A percentile compares a stretch with the other conserved stretches of the same genome.
phyloP scores from a whole-genome alignment of 305 asterid genomes.

The Solanum hybrid region DNA sequence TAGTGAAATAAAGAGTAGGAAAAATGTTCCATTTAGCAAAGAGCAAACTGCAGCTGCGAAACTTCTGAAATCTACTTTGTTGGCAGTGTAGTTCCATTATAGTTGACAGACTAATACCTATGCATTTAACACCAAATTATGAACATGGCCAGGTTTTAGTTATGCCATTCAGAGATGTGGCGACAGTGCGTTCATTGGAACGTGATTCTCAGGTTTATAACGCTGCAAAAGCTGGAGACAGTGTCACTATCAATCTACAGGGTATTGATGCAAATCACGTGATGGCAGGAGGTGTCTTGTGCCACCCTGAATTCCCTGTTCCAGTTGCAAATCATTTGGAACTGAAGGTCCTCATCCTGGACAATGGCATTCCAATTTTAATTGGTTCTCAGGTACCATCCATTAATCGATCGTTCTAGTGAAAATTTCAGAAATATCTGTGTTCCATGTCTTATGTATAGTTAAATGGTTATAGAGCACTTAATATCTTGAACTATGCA shows the following conservation, averaged over 20 bases:
- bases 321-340: conserved; percentile 67
- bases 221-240: conserved; percentile 90
- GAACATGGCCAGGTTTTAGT: conserved; percentile 51
- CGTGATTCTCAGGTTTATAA: conserved; percentile 52
- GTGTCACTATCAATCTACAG: conserved; percentile 64
- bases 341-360: conserved; percentile 68
- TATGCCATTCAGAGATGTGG: conserved; percentile 70
- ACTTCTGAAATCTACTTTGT: background rate
- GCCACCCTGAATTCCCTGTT: conserved; percentile 89
- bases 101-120: background rate
- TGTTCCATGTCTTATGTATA: background rate
- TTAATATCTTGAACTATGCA: conserved; percentile 20
- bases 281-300: conserved; percentile 70
- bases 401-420: background rate
- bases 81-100: background rate
- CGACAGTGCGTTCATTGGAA: conserved; percentile 63
- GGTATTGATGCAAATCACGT: conserved; percentile 63
- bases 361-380: conserved; percentile 54
- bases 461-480: background rate
- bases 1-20: background rate
- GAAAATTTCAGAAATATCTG: background rate
- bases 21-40: background rate
- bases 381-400: conserved; percentile 71
- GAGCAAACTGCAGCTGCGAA: background rate
- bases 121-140: background rate